A percentile compares a stretch with the other conserved stretches of the same genome.
These are phyloP conservation scores for Dothideomycetidae sp. DNA, from an alignment of 2,329 filamentous ascomycete genomes.

Conservation along the genomic window DNA sequence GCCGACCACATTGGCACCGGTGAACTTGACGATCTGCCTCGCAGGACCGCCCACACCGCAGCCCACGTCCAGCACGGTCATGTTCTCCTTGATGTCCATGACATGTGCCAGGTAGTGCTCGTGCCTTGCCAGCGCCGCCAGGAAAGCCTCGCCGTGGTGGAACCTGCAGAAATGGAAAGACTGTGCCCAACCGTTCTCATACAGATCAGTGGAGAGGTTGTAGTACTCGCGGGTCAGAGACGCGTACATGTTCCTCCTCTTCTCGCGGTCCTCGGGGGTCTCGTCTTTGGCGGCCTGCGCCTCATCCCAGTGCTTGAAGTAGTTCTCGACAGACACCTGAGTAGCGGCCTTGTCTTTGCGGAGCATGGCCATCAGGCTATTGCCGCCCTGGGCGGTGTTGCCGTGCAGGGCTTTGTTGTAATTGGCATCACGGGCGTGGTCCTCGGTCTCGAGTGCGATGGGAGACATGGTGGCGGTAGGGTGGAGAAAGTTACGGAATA, in stretches of 20 bases:
- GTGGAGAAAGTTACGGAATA: constrained; percentile 5
- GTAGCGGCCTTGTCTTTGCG: constrained; percentile 68
- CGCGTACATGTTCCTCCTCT: constrained; percentile 69
- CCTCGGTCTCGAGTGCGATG: constrained; percentile 27
- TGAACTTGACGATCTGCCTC: constrained; percentile 91
- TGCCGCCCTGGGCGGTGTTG: constrained; percentile 63
- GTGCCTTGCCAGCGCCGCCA: constrained; percentile 84
- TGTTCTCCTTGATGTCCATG: constrained; percentile 72
- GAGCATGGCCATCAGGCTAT: constrained; percentile 71
- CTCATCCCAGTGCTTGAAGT: constrained; percentile 95
- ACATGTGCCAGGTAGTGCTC: constrained; percentile 93
- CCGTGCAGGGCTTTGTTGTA: constrained; percentile 77
- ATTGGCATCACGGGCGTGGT: constrained; percentile 37
- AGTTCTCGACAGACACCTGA: constrained; percentile 72
- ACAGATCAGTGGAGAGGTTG: constrained; percentile 83
- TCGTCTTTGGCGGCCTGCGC: constrained; percentile 61
- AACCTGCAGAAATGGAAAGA: constrained; percentile 98
- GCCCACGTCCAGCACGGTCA: constrained; percentile 88
- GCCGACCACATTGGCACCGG: constrained; percentile 74
- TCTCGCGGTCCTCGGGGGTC: constrained; percentile 69
- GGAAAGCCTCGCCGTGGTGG: constrained; percentile 71
- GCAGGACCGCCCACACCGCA: constrained; percentile 95
- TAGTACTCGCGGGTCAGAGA: constrained; percentile 77
- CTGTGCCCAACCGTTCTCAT: constrained; percentile 93
- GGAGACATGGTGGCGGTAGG: constrained; percentile 15